phyloP scores from a whole-genome alignment of 1,284 basidiomycete genomes.

The Cryptococcus sp. region DNA sequence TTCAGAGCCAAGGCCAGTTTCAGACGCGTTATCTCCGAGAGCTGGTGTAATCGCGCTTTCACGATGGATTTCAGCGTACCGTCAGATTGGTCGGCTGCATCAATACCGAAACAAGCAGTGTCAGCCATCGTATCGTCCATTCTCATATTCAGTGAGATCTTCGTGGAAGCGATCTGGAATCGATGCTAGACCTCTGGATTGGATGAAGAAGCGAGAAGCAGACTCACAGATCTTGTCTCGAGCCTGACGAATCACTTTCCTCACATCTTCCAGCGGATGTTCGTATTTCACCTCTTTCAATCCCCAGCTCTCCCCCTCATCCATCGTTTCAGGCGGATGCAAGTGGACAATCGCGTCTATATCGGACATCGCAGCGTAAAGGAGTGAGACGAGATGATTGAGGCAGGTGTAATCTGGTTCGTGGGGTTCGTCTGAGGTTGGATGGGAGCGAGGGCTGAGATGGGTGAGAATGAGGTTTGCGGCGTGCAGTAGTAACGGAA shows the following conservation, averaged over 20 bases:
- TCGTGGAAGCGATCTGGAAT: background rate
- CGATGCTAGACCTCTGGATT: background rate
- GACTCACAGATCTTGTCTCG: constrained; percentile 21
- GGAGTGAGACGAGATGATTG: constrained; percentile 14
- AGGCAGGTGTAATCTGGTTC: constrained; percentile 14
- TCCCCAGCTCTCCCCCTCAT: constrained; percentile 7
- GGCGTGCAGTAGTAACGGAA: constrained; percentile 2
- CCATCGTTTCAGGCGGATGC: constrained; percentile 5
- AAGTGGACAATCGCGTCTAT: constrained; percentile 13
- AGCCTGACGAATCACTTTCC: constrained; percentile 7
- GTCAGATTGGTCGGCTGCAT: constrained; percentile 16
- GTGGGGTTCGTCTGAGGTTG: background rate
- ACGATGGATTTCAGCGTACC: constrained; percentile 9
- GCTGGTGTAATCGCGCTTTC: constrained; percentile 20
- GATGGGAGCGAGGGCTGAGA: background rate
- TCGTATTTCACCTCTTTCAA: constrained; percentile 2
- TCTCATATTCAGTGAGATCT: background rate
- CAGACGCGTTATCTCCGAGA: constrained; percentile 12
- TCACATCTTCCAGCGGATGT: constrained; percentile 13
- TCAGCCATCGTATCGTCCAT: background rate
- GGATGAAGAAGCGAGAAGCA: background rate
- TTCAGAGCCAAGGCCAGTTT: constrained; percentile 5
- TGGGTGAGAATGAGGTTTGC: constrained; percentile 1
- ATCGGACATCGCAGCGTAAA: constrained; percentile 24
- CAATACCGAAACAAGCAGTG: background rate